A percentile compares a stretch with the other conserved stretches of the same genome.
phyloP scores from a whole-genome alignment of 345 rosid species.

The Hirschfeldia incana region DNA sequence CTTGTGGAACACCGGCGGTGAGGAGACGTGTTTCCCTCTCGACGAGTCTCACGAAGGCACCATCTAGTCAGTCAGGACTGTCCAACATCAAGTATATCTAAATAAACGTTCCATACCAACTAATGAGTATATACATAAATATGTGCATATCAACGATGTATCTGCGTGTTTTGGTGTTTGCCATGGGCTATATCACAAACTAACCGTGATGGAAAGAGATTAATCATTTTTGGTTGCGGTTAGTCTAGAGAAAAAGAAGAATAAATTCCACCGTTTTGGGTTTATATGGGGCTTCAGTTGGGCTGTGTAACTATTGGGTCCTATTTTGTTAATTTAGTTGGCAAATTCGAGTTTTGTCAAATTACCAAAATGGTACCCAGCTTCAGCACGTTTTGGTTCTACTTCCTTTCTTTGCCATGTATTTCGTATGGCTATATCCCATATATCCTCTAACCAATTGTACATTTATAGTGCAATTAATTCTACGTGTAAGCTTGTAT shows the following conservation, averaged over 20 bases:
- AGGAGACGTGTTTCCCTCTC: conserved; percentile 90
- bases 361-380: background rate
- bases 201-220: conserved; percentile 6
- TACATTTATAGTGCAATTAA: background rate
- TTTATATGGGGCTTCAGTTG: background rate
- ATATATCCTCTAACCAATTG: background rate
- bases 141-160: background rate
- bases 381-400: background rate
- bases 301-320: background rate
- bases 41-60: conserved; percentile 37
- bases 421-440: background rate
- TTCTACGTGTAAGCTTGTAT: background rate
- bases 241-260: background rate
- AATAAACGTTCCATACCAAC: background rate
- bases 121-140: conserved; percentile 9
- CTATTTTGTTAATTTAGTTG: background rate
- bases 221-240: background rate
- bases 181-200: conserved; percentile 4
- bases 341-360: background rate
- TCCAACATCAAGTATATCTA: background rate
- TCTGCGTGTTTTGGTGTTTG: conserved; percentile 16
- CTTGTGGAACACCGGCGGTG: conserved; percentile 95
- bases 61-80: conserved; percentile 17
- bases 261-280: background rate
- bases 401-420: background rate